A percentile compares a stretch with the other conserved stretches of the same genome.
These are phyloP conservation scores for Flaveria robusta DNA, from an alignment of 129 eudicot species.

Conservation along the genomic window DNA sequence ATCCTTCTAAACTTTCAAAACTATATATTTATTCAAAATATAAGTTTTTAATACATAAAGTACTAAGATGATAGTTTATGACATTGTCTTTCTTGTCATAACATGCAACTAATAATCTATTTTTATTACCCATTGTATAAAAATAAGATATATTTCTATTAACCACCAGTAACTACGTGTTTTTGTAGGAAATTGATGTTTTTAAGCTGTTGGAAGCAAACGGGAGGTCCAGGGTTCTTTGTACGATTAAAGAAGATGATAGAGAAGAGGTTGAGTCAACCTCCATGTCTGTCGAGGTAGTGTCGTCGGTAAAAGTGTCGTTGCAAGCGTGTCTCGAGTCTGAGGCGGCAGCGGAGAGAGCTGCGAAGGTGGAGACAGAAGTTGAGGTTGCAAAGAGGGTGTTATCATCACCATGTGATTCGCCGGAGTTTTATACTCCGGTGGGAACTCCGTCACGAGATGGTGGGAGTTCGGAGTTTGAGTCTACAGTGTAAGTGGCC, in stretches of 20 bases:
- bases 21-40: no score
- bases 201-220: conserved; percentile 46
- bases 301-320: conserved; percentile 16
- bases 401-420: conserved; percentile 56
- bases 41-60: no score
- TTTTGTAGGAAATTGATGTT: conserved; percentile 27
- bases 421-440: conserved; percentile 72
- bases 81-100: no score
- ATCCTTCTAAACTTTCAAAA: no score
- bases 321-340: conserved; percentile 38
- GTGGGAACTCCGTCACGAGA: conserved; percentile 52
- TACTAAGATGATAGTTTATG: no score
- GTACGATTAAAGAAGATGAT: conserved; percentile 76
- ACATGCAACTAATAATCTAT: no score
- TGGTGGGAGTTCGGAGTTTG: conserved; percentile 11
- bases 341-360: conserved; percentile 24
- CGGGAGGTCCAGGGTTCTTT: conserved; percentile 59
- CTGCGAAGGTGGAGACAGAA: conserved; percentile 15
- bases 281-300: conserved; percentile 12
- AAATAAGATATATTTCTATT: no score
- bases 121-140: no score
- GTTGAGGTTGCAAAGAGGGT: conserved; percentile 38
- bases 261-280: conserved; percentile 53
- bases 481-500: conserved; percentile 25
- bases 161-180: no score